Evolutionary conservation across 192 early-diverging fungal genomes (phyloP).

Genomic region (Obelidium mucronatum): DNA sequence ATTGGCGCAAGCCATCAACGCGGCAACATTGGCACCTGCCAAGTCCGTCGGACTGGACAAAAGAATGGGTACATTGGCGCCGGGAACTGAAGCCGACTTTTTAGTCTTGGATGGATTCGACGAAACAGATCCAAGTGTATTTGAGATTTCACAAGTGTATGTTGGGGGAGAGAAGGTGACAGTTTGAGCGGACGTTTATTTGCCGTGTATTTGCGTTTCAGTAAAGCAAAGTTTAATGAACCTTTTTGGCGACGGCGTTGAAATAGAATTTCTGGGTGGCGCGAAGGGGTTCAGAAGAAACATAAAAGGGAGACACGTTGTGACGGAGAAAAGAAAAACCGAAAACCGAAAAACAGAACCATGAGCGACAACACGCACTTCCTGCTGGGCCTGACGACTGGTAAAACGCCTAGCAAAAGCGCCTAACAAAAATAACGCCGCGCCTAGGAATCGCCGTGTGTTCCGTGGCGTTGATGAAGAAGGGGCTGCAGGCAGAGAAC

Average conservation of each 20-base stretch:
- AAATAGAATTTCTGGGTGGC: not conserved
- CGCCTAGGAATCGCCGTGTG: slow-evolving; percentile 34
- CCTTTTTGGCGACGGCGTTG: not conserved
- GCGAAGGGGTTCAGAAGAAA: not conserved
- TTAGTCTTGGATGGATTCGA: slow-evolving; percentile 67
- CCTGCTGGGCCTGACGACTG: slow-evolving; percentile 51
- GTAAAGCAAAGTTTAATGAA: not conserved
- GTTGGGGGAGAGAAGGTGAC: slow-evolving; percentile 21
- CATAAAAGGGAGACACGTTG: not conserved
- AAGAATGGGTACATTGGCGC: slow-evolving; percentile 73
- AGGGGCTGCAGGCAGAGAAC: slow-evolving; percentile 40
- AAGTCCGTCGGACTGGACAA: slow-evolving; percentile 74
- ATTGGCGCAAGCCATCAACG: slow-evolving; percentile 79
- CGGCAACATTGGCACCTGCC: slow-evolving; percentile 81
- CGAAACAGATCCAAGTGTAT: slow-evolving; percentile 23
- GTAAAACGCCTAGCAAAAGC: not conserved
- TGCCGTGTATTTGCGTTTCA: not conserved
- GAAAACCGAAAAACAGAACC: not conserved
- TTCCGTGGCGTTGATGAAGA: slow-evolving; percentile 45
- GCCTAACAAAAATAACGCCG: not conserved
- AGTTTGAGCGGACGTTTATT: not conserved
- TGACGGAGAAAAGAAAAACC: too few relatives aligned
- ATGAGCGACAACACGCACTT: slow-evolving; percentile 28
- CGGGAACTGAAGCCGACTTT: slow-evolving; percentile 81
- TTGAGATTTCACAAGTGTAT: slow-evolving; percentile 10